Evolutionary conservation across 495 filamentous ascomycete genomes (phyloP).

Genomic region (Pseudevernia furfuracea): DNA sequence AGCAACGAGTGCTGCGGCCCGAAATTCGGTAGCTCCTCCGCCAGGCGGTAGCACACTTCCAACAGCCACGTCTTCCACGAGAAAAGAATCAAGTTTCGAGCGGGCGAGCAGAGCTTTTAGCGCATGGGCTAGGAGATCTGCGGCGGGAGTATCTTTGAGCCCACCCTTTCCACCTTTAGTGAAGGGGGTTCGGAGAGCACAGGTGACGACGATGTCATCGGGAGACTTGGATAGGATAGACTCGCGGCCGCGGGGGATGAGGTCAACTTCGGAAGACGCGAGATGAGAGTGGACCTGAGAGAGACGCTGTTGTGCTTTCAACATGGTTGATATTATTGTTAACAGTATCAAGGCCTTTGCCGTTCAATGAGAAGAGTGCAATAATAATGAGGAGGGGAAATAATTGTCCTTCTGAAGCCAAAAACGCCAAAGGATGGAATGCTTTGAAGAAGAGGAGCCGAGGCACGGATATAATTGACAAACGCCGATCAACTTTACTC

Average conservation of each 20-base stretch:
- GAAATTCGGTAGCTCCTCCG: slow-evolving; percentile 93
- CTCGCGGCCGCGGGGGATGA: slow-evolving; percentile 40
- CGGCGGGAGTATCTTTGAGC: slow-evolving; percentile 86
- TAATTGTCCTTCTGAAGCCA: neutral
- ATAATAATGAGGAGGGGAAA: neutral
- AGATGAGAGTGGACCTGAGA: slow-evolving; percentile 58
- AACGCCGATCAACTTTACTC: neutral
- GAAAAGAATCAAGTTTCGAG: slow-evolving; percentile 72
- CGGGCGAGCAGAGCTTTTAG: slow-evolving; percentile 73
- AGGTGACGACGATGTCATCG: slow-evolving; percentile 84
- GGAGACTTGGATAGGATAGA: slow-evolving; percentile 54
- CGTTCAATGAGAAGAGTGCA: neutral
- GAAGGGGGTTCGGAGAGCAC: slow-evolving; percentile 82
- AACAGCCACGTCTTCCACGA: slow-evolving; percentile 89
- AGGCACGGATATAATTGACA: neutral
- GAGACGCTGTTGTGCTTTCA: slow-evolving; percentile 52
- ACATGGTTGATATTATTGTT: neutral
- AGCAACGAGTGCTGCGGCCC: slow-evolving; percentile 83
- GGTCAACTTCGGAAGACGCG: slow-evolving; percentile 32
- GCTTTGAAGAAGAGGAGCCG: neutral
- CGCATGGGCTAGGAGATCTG: slow-evolving; percentile 79
- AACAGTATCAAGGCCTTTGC: neutral
- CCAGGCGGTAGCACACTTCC: slow-evolving; percentile 87
- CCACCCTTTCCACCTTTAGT: slow-evolving; percentile 87
- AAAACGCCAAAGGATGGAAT: neutral